Conservation (phyloP, 768 basidiomycete species). For the Collybia sordida region DNA sequence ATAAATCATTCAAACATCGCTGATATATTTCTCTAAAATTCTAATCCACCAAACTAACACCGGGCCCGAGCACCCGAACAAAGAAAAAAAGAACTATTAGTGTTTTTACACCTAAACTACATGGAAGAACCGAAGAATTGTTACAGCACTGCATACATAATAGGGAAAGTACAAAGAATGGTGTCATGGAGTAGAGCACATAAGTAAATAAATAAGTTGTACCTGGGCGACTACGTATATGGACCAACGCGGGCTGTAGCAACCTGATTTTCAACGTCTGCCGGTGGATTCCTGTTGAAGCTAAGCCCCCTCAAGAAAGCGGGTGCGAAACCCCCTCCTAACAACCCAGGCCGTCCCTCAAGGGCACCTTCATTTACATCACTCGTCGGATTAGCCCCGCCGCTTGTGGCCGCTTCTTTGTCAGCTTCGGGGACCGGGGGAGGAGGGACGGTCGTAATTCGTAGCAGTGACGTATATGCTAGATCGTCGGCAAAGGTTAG, state of each 20-base stretch:
- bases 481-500: neutral
- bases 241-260: constrained; percentile 18
- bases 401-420: constrained; percentile 10
- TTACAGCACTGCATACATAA: neutral
- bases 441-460: constrained; percentile 73
- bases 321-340: constrained; percentile 10
- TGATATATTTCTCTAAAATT: too few relatives aligned
- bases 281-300: constrained; percentile 17
- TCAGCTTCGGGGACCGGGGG: constrained; percentile 6
- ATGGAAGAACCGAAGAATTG: neutral
- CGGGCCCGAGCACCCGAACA: too few relatives aligned
- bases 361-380: neutral
- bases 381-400: neutral
- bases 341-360: constrained; percentile 6
- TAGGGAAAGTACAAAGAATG: neutral
- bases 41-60: too few relatives aligned
- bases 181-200: too few relatives aligned
- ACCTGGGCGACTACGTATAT: neutral
- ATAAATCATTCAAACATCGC: too few relatives aligned
- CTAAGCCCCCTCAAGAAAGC: constrained; percentile 16
- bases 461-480: constrained; percentile 88
- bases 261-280: constrained; percentile 32
- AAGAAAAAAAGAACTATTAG: neutral
- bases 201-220: too few relatives aligned
- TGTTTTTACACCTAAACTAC: constrained; percentile 2